A percentile compares a stretch with the other conserved stretches of the same genome.
Conservation (phyloP, 257 asterid genomes). For the Nicotiana undulata region DNA sequence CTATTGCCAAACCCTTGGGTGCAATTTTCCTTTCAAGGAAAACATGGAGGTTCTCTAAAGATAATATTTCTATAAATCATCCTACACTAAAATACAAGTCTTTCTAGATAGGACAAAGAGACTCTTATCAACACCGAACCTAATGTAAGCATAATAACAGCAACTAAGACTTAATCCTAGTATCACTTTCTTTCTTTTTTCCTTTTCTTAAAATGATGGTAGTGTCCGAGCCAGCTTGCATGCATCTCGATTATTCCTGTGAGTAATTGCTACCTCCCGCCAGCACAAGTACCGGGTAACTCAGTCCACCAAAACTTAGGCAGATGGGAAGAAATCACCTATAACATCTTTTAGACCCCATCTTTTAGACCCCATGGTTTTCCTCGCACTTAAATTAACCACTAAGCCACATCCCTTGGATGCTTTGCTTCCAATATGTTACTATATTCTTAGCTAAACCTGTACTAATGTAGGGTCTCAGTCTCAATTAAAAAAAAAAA, state of each 20-base stretch:
- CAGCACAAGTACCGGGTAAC: neutral
- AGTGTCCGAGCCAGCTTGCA: neutral
- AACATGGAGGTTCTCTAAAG: neutral
- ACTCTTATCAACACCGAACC: neutral
- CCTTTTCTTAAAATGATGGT: neutral
- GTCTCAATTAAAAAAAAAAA: neutral
- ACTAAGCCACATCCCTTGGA: neutral
- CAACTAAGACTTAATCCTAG: neutral
- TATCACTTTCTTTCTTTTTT: neutral
- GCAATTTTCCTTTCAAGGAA: neutral
- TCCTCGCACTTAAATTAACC: neutral
- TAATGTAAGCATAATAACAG: neutral
- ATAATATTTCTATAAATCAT: neutral
- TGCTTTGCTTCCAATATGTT: neutral
- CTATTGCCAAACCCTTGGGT: neutral
- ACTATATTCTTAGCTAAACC: neutral
- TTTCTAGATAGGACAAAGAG: neutral
- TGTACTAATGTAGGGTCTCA: neutral
- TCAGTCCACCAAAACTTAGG: neutral
- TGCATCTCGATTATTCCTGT: neutral
- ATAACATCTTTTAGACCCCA: neutral
- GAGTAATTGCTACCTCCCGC: too few relatives aligned
- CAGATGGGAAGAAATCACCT: neutral
- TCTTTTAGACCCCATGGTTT: neutral
- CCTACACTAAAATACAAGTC: neutral